Evolutionary conservation across 169 alveolate genomes (phyloP).

Genomic region (Cryptosporidium parvum): DNA sequence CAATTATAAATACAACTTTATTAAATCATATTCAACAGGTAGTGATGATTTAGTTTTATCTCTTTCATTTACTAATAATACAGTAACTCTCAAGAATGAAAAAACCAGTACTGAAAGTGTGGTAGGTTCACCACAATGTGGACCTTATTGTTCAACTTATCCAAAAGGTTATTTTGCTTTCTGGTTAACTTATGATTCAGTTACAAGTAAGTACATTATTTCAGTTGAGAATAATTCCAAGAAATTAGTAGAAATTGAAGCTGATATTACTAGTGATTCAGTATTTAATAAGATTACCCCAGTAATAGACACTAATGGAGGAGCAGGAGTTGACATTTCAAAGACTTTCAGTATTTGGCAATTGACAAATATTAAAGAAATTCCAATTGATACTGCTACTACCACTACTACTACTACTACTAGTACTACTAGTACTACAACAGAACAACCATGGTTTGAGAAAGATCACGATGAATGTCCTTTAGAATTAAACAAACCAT

Average conservation of each 20-base stretch:
- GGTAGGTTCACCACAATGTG: conserved; percentile 56
- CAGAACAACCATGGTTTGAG: conserved; percentile 4
- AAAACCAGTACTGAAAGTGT: neutral
- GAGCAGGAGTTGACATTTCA: neutral
- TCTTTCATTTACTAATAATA: conserved; percentile 18
- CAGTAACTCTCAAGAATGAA: conserved; percentile 27
- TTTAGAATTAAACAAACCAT: neutral
- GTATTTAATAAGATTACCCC: conserved; percentile 36
- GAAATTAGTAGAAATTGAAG: conserved; percentile 34
- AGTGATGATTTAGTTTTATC: conserved; percentile 8
- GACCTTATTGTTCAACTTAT: conserved; percentile 57
- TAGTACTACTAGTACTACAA: conserved; percentile 7
- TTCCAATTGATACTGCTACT: neutral
- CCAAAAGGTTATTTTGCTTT: conserved; percentile 57
- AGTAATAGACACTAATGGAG: neutral
- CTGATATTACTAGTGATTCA: neutral
- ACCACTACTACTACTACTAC: conserved; percentile 4
- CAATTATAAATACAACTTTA: conserved; percentile 35
- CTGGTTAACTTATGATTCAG: conserved; percentile 44
- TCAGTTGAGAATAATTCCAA: conserved; percentile 41
- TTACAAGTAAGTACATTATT: neutral
- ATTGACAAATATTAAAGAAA: neutral
- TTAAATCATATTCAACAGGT: neutral
- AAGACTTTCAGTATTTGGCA: conserved; percentile 51
- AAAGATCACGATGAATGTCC: neutral